A percentile compares a stretch with the other conserved stretches of the same genome.
Conservation (phyloP, 805 yeast genomes). For the Candida arabinofermentans region DNA sequence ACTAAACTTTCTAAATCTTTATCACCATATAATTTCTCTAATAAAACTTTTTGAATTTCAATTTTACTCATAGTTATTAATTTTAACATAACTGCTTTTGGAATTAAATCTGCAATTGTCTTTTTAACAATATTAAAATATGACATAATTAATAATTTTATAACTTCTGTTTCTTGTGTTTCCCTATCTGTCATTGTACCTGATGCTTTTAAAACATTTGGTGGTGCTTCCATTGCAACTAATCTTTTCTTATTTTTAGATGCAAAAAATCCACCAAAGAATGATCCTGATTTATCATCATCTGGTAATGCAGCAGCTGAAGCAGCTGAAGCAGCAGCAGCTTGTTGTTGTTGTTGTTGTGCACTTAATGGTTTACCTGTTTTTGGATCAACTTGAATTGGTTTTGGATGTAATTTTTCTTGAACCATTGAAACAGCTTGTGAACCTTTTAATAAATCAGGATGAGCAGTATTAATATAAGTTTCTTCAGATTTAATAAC, state of each 20-base stretch:
- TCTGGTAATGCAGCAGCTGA: slow-evolving; percentile 19
- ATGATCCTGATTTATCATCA: slow-evolving; percentile 64
- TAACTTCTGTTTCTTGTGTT: slow-evolving; percentile 94
- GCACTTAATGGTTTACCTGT: slow-evolving; percentile 74
- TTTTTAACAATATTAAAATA: slow-evolving; percentile 91
- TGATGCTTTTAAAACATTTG: slow-evolving; percentile 87
- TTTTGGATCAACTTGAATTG: slow-evolving; percentile 80
- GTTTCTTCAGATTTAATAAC: slow-evolving; percentile 84
- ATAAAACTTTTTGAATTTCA: slow-evolving; percentile 84
- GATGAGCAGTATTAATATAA: slow-evolving; percentile 96
- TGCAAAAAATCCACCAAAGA: slow-evolving; percentile 93
- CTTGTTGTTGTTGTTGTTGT: slow-evolving; percentile 18
- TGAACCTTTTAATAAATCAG: slow-evolving; percentile 91
- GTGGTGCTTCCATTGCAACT: slow-evolving; percentile 97
- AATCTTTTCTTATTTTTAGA: slow-evolving; percentile 89
- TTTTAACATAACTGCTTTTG: slow-evolving; percentile 93
- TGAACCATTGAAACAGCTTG: slow-evolving; percentile 92
- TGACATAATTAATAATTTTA: slow-evolving; percentile 84
- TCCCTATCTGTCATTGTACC: slow-evolving; percentile 94
- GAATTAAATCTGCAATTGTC: slow-evolving; percentile 89
- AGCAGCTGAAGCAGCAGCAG: slow-evolving; percentile 29
- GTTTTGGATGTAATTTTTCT: slow-evolving; percentile 80
- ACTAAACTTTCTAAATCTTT: slow-evolving; percentile 73
- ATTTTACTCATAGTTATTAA: slow-evolving; percentile 79
- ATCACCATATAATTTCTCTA: slow-evolving; percentile 80